phyloP scores from a whole-genome alignment of 1,284 basidiomycete species.

The Taiwanofungus camphoratus region DNA sequence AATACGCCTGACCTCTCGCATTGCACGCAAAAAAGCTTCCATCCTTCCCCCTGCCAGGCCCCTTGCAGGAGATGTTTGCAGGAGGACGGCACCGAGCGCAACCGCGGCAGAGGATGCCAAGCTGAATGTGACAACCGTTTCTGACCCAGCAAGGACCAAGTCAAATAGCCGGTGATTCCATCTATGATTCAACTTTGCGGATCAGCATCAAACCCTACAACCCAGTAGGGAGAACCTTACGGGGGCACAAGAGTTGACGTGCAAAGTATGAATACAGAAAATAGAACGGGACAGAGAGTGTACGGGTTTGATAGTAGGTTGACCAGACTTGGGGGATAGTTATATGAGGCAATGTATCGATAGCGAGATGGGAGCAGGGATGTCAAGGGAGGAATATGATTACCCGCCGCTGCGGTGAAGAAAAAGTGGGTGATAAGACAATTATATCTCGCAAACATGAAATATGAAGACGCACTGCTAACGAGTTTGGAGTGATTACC shows the following conservation, averaged over 20 bases:
- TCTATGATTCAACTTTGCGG: constrained; percentile 29
- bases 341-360: constrained; percentile 27
- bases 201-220: constrained; percentile 8
- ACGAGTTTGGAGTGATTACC: constrained; percentile 67
- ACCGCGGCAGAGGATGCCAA: constrained; percentile 78
- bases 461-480: constrained; percentile 42
- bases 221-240: constrained; percentile 31
- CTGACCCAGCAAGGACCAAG: constrained; percentile 65
- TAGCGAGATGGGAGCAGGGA: constrained; percentile 41
- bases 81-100: constrained; percentile 74
- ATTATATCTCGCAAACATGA: constrained; percentile 1
- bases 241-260: constrained; percentile 41
- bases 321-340: constrained; percentile 31
- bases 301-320: constrained; percentile 49
- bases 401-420: constrained; percentile 46
- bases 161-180: constrained; percentile 64
- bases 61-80: constrained; percentile 80
- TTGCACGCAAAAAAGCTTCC: constrained; percentile 70
- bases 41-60: constrained; percentile 58
- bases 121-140: constrained; percentile 73
- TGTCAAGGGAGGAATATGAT: constrained; percentile 45
- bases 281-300: constrained; percentile 36
- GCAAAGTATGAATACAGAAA: constrained; percentile 38
- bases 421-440: no score
- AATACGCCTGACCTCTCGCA: constrained; percentile 71